A percentile compares a stretch with the other conserved stretches of the same genome.
phyloP scores from a whole-genome alignment of 2,329 filamentous ascomycete genomes.

The Neurospora sp. region DNA sequence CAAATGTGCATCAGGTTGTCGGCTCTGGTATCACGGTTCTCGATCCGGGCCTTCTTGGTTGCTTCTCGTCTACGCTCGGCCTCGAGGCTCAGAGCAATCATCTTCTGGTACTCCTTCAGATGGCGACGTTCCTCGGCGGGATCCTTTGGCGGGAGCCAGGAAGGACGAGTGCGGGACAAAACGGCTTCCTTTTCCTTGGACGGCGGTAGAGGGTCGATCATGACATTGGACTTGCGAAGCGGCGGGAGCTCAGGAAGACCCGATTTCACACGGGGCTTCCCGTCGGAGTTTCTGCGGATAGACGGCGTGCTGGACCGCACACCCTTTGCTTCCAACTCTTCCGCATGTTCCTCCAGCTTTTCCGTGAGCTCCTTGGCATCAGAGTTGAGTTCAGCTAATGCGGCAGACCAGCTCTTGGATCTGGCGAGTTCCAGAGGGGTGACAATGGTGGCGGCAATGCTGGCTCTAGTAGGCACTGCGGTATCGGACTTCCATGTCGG shows the following conservation, averaged over 20 bases:
- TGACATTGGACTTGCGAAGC: slow-evolving; percentile 62
- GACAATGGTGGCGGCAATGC: slow-evolving; percentile 21
- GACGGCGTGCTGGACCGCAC: slow-evolving; percentile 25
- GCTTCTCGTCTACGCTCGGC: slow-evolving; percentile 50
- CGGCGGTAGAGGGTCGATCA: slow-evolving; percentile 75
- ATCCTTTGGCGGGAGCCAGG: slow-evolving; percentile 78
- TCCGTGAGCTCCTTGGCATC: slow-evolving; percentile 69
- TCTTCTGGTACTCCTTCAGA: slow-evolving; percentile 72
- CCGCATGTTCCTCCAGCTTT: slow-evolving; percentile 69
- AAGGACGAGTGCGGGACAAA: slow-evolving; percentile 67
- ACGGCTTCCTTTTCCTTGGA: slow-evolving; percentile 83
- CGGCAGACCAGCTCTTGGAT: slow-evolving; percentile 66
- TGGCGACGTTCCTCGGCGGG: slow-evolving; percentile 87
- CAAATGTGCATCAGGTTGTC: slow-evolving; percentile 52
- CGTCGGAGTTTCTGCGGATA: slow-evolving; percentile 26
- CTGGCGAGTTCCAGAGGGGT: slow-evolving; percentile 40
- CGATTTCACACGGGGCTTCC: slow-evolving; percentile 50
- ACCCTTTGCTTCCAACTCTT: slow-evolving; percentile 43
- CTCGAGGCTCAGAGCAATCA: slow-evolving; percentile 59
- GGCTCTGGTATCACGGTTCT: slow-evolving; percentile 43
- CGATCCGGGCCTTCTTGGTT: slow-evolving; percentile 39
- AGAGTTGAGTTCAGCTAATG: slow-evolving; percentile 55
- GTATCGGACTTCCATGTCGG: slow-evolving; percentile 42
- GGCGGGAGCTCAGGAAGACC: slow-evolving; percentile 61
- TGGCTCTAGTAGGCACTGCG: slow-evolving; percentile 23